Conservation (phyloP, 1,284 basidiomycete species). For the Ceratobasidium sp. region DNA sequence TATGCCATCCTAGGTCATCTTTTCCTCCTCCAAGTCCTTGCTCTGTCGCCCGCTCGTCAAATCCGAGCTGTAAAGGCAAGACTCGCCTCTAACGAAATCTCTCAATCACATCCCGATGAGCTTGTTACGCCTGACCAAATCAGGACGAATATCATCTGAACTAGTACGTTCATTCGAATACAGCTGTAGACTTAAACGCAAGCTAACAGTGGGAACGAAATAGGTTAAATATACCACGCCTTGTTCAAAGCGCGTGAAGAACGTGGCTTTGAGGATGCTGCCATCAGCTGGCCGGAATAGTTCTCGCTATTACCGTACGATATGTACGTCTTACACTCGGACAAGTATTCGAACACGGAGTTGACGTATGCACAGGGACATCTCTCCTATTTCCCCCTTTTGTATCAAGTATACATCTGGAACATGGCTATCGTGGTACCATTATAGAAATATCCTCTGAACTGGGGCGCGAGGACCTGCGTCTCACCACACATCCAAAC, state of each 20-base stretch:
- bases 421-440: background rate
- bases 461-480: slow-evolving; percentile 95
- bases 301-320: slow-evolving; percentile 97
- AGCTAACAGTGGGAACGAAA: background rate
- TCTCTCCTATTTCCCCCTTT: background rate
- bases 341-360: slow-evolving; percentile 95
- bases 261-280: slow-evolving; percentile 90
- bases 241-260: slow-evolving; percentile 91
- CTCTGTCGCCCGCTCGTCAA: slow-evolving; percentile 93
- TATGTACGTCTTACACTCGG: slow-evolving; percentile 85
- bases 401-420: background rate
- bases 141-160: slow-evolving; percentile 91
- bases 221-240: slow-evolving; percentile 94
- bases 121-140: slow-evolving; percentile 88
- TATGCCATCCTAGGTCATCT: slow-evolving; percentile 77
- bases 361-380: slow-evolving; percentile 86
- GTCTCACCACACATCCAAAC: slow-evolving; percentile 90
- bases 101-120: slow-evolving; percentile 79
- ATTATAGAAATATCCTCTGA: slow-evolving; percentile 83
- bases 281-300: slow-evolving; percentile 95
- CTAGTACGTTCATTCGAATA: slow-evolving; percentile 62
- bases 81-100: slow-evolving; percentile 94
- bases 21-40: slow-evolving; percentile 96
- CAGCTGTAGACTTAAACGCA: too few species aligned
- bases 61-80: slow-evolving; percentile 84